These are phyloP conservation scores for Tremella yokohamensis DNA, from an alignment of 768 basidiomycete genomes.

Conservation along the genomic window DNA sequence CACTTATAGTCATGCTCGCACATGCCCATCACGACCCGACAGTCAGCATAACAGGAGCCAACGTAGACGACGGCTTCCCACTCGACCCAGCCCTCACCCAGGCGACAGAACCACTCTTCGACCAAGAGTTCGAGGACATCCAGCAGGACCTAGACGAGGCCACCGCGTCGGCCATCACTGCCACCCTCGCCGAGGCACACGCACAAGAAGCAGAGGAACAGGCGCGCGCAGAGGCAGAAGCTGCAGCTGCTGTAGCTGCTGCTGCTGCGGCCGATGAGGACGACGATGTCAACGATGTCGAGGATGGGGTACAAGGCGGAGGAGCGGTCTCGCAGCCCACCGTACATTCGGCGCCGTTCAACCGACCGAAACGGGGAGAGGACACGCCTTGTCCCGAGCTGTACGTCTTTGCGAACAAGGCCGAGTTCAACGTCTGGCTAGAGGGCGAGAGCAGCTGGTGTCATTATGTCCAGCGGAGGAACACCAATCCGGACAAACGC, in stretches of 20 bases:
- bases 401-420: slow-evolving; percentile 19
- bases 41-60: neutral
- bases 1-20: neutral
- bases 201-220: neutral
- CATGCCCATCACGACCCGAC: slow-evolving; percentile 1
- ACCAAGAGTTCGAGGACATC: too few relatives aligned
- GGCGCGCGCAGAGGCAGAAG: neutral
- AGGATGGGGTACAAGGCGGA: neutral
- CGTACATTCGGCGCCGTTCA: slow-evolving; percentile 26
- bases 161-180: slow-evolving; percentile 4
- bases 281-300: neutral
- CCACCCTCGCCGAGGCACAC: slow-evolving; percentile 3
- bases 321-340: slow-evolving; percentile 11
- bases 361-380: slow-evolving; percentile 20
- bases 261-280: too few relatives aligned
- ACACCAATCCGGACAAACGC: slow-evolving; percentile 43
- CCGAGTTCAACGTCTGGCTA: slow-evolving; percentile 36
- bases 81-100: too few relatives aligned
- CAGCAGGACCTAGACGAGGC: neutral
- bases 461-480: slow-evolving; percentile 45
- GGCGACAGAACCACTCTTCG: too few relatives aligned
- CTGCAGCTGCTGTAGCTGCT: neutral
- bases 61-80: too few relatives aligned
- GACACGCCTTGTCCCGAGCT: slow-evolving; percentile 29
- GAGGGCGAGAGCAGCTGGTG: slow-evolving; percentile 42